These are phyloP conservation scores for Rheum nobile DNA, from an alignment of 148 eudicot species.

Conservation along the genomic window DNA sequence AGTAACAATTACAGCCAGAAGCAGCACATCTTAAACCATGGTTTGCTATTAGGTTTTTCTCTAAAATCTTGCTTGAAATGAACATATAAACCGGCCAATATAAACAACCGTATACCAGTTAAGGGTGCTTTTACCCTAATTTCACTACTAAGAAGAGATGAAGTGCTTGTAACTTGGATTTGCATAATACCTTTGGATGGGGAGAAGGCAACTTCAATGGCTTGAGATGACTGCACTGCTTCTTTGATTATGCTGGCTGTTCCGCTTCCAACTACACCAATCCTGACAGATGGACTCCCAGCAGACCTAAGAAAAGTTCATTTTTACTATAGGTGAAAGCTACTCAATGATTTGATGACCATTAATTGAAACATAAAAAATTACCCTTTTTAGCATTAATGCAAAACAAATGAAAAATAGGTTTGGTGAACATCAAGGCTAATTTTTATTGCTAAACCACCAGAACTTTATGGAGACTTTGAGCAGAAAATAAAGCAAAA, in stretches of 20 bases:
- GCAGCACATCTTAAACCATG: not conserved
- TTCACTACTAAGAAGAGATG: not conserved
- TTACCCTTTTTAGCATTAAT: not conserved
- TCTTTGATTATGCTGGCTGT: constrained; percentile 72
- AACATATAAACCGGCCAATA: not conserved
- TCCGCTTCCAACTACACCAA: constrained; percentile 90
- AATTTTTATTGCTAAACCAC: not conserved
- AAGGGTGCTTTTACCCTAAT: not conserved
- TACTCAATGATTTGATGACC: too few species aligned
- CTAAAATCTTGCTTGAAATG: not conserved
- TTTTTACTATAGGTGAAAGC: not conserved
- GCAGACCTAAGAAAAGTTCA: constrained; percentile 47
- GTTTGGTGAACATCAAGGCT: not conserved
- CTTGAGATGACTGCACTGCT: constrained; percentile 27
- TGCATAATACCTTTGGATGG: constrained; percentile 74
- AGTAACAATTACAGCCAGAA: not conserved
- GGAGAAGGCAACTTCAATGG: constrained; percentile 58
- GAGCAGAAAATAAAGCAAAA: not conserved
- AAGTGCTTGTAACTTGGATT: constrained; percentile 1
- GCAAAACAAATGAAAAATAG: not conserved
- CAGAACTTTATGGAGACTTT: not conserved
- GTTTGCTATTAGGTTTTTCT: not conserved
- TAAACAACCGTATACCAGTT: not conserved
- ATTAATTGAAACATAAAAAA: too few species aligned
- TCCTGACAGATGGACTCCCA: constrained; percentile 67